These are phyloP conservation scores for Hirschfeldia incana DNA, from an alignment of 345 rosid genomes.

Conservation along the genomic window DNA sequence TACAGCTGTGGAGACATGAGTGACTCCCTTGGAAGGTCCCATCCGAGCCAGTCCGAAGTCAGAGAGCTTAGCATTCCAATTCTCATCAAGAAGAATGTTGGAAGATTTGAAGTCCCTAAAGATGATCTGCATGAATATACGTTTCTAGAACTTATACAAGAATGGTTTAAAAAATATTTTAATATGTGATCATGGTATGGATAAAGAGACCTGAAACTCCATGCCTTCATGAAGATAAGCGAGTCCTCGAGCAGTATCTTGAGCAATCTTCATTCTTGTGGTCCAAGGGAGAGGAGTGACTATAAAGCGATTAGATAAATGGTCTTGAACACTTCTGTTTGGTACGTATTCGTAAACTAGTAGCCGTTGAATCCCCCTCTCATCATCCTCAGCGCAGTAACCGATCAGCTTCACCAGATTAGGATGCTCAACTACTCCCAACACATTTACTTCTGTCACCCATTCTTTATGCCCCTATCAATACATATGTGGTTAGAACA, in stretches of 20 bases:
- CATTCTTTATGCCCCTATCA: slow-evolving; percentile 94
- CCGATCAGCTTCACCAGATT: slow-evolving; percentile 88
- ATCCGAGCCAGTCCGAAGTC: slow-evolving; percentile 96
- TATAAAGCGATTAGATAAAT: slow-evolving; percentile 62
- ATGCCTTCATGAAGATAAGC: slow-evolving; percentile 91
- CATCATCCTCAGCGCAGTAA: slow-evolving; percentile 95
- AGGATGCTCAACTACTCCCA: slow-evolving; percentile 93
- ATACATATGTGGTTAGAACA: background rate
- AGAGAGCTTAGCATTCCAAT: slow-evolving; percentile 92
- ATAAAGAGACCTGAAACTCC: slow-evolving; percentile 79
- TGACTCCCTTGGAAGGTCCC: slow-evolving; percentile 86
- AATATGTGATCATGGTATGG: slow-evolving; percentile 1
- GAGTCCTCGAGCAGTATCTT: slow-evolving; percentile 83
- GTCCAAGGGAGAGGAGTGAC: slow-evolving; percentile 79
- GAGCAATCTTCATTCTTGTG: slow-evolving; percentile 77
- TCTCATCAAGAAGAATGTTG: slow-evolving; percentile 81
- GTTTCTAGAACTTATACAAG: slow-evolving; percentile 2
- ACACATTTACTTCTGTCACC: slow-evolving; percentile 93
- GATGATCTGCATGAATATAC: slow-evolving; percentile 58
- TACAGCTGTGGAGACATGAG: slow-evolving; percentile 96
- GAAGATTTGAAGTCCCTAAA: slow-evolving; percentile 97
- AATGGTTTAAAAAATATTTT: background rate
- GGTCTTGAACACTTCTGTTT: slow-evolving; percentile 89
- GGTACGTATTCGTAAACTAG: slow-evolving; percentile 90
- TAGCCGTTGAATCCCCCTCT: slow-evolving; percentile 89